Base-by-base conservation (phyloP, 164 flowering plant genomes). In the Pachysandra terminalis region DNA sequence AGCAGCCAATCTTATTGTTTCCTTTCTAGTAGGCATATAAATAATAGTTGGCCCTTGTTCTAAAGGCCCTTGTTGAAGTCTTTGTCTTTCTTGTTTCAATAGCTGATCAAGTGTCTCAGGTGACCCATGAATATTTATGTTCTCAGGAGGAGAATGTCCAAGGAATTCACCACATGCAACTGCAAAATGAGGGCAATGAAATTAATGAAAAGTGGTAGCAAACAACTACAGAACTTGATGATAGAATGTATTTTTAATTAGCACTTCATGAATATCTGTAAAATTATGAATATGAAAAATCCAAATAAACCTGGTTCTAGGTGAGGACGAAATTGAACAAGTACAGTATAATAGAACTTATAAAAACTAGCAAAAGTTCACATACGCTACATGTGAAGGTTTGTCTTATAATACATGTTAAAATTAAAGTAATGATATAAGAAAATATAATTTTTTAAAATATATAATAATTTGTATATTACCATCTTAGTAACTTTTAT, bases 21-120 rank as follows among this genome's bases (percentile, higher is more conserved):
- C 92, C 77, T 88, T 93, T 73, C 97, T 86, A 25, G 98, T 90
- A 48, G 96, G 97, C 69, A 86, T 95, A 79, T 93, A 93, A 49
- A 93, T 84, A 69, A 93, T 88, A 56, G 96, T 88, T 22, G 89
- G 88, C 35, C 98, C 98, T 52, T 67, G 67, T 48, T 78, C 93
- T 65, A 79, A 75, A 60, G 79, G 75, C 64, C 70, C 84, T 40
- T 76, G 70, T 25, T 55, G 56, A 65, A 72, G 73, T n/a, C 40
- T 61, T 25, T 41, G 61, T 64, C 68, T 71, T 65, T 79, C 81
- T 66, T 78, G 75, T 49, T 74, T 70, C 24, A 53, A 60, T 64
- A 75, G 80, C 32, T 48, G 68, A 71, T 72, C 62, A 25, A 62
- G 16, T 53, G 66, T 74, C 65, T 75, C 74, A 22, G 73, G 69